Conservation (phyloP, 768 basidiomycete species). For the Termitomyces sp. region DNA sequence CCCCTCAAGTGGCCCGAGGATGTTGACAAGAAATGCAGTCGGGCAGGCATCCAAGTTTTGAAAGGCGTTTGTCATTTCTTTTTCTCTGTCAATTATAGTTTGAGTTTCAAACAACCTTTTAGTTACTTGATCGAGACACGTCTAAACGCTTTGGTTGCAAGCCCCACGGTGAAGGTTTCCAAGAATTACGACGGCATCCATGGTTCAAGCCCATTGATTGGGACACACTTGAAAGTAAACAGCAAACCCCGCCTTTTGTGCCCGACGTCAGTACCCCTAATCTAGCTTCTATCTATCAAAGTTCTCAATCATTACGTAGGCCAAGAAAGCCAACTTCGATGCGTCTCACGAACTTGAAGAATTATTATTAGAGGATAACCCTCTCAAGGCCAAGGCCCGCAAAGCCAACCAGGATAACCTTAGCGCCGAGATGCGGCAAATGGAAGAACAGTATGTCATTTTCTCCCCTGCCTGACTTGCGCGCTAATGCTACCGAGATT, state of each 20-base stretch:
- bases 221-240: slow-evolving; percentile 76
- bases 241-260: slow-evolving; percentile 73
- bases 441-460: slow-evolving; percentile 89
- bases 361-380: slow-evolving; percentile 92
- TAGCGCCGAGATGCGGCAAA: slow-evolving; percentile 89
- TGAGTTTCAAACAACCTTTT: slow-evolving; percentile 4
- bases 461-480: slow-evolving; percentile 5
- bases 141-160: slow-evolving; percentile 78
- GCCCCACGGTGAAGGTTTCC: slow-evolving; percentile 70
- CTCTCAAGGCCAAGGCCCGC: slow-evolving; percentile 88
- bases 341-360: slow-evolving; percentile 98
- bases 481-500: slow-evolving; percentile 46
- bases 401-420: slow-evolving; percentile 88
- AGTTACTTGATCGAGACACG: slow-evolving; percentile 89
- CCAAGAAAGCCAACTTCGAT: slow-evolving; percentile 99
- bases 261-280: slow-evolving; percentile 64
- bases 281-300: neutral
- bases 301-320: slow-evolving; percentile 36
- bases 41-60: slow-evolving; percentile 71
- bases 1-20: slow-evolving; percentile 87
- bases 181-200: slow-evolving; percentile 70
- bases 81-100: neutral
- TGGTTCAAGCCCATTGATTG: slow-evolving; percentile 93
- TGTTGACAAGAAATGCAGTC: slow-evolving; percentile 71
- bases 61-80: slow-evolving; percentile 55